Evolutionary conservation across 2,329 filamentous ascomycete species (phyloP), one percentile per base, ranked within the genome.

Genomic region (Sporothrix pseudoabietina): DNA sequence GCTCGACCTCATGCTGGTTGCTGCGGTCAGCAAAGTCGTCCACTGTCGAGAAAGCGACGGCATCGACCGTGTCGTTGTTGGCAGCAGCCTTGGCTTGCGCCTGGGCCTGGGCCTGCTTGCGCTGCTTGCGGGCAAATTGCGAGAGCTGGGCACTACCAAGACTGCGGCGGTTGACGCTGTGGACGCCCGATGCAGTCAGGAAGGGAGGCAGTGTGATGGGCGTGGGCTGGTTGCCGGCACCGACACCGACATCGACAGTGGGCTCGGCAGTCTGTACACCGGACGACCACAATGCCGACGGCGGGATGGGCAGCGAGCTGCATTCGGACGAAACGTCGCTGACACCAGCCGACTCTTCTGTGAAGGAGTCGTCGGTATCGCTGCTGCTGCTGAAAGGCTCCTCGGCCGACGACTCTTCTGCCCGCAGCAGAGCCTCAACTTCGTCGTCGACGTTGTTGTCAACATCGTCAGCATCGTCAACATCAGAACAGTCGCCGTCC

Each of bases 1-100:
- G 75, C 59, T 83, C 78, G 63, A 82, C 75, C 72, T 80, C 81
- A 65, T 81, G 78, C 73, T 81, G 79, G 49, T 83, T 79, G 47
- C 79, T 79, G 78, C 78, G 80, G 47, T 82, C 79, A 39, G 80
- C 80, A 76, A 80, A 83, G 19, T 75, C 32, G 39, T 49, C 69
- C 35, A 71, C 52, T 14, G 32, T 65, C 16, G 69, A 54, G 44
- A 52, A 71, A 14, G 69, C 35, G 5, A 66, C 71, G 59, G 47
- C 59, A 9, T 69, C 66, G 10, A 57, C n/a, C 16, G 55, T 70
- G 49, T 47, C 44, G 3, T 66, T 44, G 39, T 30, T 26, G 12
- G 12, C 26, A 14, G 19, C 65, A 14, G 61, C 10, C 32, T 68
- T 59, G 26, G 65, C 16, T 22, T 71, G 57, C 4, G 57, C 47